These are phyloP conservation scores for Oidiodendron maius DNA, from an alignment of 495 filamentous ascomycete genomes.

Conservation along the genomic window DNA sequence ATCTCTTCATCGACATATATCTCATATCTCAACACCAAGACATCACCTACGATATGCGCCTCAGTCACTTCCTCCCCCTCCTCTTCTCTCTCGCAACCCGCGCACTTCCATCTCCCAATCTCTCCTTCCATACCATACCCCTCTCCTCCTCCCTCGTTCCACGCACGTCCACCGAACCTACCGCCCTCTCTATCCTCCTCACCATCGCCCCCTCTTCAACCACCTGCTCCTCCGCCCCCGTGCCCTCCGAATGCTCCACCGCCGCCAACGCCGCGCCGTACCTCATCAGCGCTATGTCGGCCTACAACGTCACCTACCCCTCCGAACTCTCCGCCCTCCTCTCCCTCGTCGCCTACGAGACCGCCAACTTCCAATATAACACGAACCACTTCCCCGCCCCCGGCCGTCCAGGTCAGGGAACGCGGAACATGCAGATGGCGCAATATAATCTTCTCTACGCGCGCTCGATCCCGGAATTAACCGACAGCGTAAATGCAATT, in stretches of 20 bases:
- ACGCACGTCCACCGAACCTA: neutral
- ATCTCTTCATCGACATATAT: no score
- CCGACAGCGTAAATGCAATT: slow-evolving; percentile 30
- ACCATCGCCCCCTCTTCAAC: slow-evolving; percentile 16
- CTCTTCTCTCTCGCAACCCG: no score
- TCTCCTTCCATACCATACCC: no score
- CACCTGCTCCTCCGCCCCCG: slow-evolving; percentile 9
- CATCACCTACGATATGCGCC: no score
- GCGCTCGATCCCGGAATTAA: slow-evolving; percentile 43
- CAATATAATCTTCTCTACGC: slow-evolving; percentile 60
- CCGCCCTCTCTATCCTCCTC: slow-evolving; percentile 6
- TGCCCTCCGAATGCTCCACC: slow-evolving; percentile 57
- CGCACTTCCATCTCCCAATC: no score
- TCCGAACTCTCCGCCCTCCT: slow-evolving; percentile 60
- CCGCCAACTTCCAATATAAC: slow-evolving; percentile 60
- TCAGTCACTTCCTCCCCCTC: no score
- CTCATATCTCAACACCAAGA: no score
- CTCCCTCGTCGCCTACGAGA: slow-evolving; percentile 62
- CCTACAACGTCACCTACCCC: slow-evolving; percentile 45
- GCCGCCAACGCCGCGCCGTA: slow-evolving; percentile 54
- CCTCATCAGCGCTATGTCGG: slow-evolving; percentile 47
- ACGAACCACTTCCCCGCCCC: slow-evolving; percentile 59
- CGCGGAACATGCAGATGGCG: slow-evolving; percentile 70
- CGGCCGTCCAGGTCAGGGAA: slow-evolving; percentile 65
- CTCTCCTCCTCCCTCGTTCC: neutral